A percentile compares a stretch with the other conserved stretches of the same genome.
Conservation (phyloP, 805 yeast genomes). For the Saturnispora diversa region DNA sequence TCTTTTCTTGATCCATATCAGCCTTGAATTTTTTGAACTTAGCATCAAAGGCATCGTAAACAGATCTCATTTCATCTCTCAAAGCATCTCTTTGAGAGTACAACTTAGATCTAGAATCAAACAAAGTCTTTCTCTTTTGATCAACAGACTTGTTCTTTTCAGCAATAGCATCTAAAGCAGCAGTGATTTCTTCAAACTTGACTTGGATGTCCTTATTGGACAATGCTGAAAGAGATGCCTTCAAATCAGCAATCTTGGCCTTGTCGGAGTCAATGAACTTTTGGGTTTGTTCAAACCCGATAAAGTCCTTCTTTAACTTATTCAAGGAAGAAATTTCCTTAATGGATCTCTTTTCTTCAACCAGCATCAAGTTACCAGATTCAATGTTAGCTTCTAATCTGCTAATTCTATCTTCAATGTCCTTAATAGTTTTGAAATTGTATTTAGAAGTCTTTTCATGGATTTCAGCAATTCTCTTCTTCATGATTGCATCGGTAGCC, state of each 20-base stretch:
- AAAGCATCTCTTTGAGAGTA: conserved; percentile 61
- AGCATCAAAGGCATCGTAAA: conserved; percentile 66
- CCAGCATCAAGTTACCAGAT: conserved; percentile 73
- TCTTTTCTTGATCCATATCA: conserved; percentile 59
- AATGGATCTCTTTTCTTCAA: conserved; percentile 79
- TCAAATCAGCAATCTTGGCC: conserved; percentile 65
- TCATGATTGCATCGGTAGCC: conserved; percentile 57
- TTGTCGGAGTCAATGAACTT: conserved; percentile 72
- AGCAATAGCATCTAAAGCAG: conserved; percentile 60
- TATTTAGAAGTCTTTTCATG: conserved; percentile 63
- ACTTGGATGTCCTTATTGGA: conserved; percentile 59
- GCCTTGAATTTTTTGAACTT: conserved; percentile 65
- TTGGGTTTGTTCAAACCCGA: conserved; percentile 65
- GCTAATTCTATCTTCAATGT: conserved; percentile 57
- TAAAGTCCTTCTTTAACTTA: conserved; percentile 73
- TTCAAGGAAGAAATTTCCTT: conserved; percentile 81
- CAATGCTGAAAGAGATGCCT: conserved; percentile 50
- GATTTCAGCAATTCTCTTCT: conserved; percentile 69
- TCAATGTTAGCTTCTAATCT: conserved; percentile 68
- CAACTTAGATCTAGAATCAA: conserved; percentile 57
- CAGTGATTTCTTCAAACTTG: conserved; percentile 60
- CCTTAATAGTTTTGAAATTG: conserved; percentile 58
- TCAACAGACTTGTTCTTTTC: conserved; percentile 50
- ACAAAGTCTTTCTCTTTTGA: conserved; percentile 58
- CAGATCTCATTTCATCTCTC: conserved; percentile 57